Conservation (phyloP, 352 stramenopile genomes). For the Peronospora destructor region DNA sequence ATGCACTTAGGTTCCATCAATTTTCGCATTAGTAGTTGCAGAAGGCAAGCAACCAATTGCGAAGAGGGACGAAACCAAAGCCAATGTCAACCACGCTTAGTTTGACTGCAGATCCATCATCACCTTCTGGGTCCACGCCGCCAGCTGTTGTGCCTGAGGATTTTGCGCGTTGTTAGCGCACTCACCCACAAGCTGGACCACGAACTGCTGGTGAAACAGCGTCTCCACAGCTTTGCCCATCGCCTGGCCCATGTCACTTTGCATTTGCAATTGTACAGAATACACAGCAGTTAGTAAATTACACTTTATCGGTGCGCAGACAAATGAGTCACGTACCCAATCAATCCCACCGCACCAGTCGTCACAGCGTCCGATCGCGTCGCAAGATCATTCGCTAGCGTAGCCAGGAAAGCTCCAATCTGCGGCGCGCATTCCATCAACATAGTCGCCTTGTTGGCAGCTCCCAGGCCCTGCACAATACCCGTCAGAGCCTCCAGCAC, state of each 20-base stretch:
- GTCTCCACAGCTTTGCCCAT: constrained; percentile 60
- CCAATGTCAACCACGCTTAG: constrained; percentile 21
- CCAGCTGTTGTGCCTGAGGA: constrained; percentile 62
- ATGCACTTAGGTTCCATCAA: constrained; percentile 6
- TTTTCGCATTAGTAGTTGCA: constrained; percentile 13
- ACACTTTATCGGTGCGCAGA: not conserved
- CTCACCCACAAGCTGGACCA: constrained; percentile 66
- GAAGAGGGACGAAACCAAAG: constrained; percentile 12
- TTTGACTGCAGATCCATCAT: constrained; percentile 57
- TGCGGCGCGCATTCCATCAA: constrained; percentile 77
- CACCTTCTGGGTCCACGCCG: constrained; percentile 71
- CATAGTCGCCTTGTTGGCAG: constrained; percentile 81
- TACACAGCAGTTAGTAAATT: constrained; percentile 9
- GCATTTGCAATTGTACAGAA: constrained; percentile 22
- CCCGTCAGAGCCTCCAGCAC: constrained; percentile 96
- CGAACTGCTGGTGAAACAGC: constrained; percentile 63
- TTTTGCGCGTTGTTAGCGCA: constrained; percentile 58
- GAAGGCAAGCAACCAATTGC: constrained; percentile 28
- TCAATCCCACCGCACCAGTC: constrained; percentile 85
- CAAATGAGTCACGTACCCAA: constrained; percentile 53
- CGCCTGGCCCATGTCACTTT: constrained; percentile 74
- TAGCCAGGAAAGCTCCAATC: constrained; percentile 87
- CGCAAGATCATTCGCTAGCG: constrained; percentile 67
- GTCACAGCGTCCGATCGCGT: constrained; percentile 88
- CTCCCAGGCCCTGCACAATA: constrained; percentile 92